phyloP scores from a whole-genome alignment of 257 asterid species.

The Rubia yunnanensis region DNA sequence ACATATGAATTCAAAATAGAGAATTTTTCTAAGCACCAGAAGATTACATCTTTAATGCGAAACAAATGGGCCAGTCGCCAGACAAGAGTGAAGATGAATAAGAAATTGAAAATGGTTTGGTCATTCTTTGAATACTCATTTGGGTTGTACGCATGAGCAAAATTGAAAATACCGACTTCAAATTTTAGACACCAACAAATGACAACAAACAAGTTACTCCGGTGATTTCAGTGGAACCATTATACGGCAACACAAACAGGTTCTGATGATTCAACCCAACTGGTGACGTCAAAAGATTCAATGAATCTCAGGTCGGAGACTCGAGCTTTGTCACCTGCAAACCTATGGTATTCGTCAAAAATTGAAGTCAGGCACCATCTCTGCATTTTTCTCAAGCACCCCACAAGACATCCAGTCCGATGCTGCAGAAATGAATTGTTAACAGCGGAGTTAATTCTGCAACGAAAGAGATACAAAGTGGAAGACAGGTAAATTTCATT shows the following conservation, averaged over 20 bases:
- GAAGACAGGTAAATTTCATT: not conserved
- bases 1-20: no score
- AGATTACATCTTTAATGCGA: no score
- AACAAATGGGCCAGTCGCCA: no score
- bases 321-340: slow-evolving; percentile 80
- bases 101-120: no score
- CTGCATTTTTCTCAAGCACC: slow-evolving; percentile 72
- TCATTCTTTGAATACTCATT: no score
- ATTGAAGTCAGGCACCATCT: slow-evolving; percentile 79
- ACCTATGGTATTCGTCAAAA: slow-evolving; percentile 70
- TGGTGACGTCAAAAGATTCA: slow-evolving; percentile 55
- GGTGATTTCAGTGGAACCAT: not conserved
- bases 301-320: slow-evolving; percentile 66
- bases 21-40: no score
- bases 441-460: not conserved
- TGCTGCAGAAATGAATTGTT: slow-evolving; percentile 36
- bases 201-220: not conserved
- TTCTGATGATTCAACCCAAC: slow-evolving; percentile 25
- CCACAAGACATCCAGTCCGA: slow-evolving; percentile 85
- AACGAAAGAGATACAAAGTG: not conserved
- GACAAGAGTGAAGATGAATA: no score
- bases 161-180: no score
- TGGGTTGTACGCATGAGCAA: no score
- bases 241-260: not conserved
- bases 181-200: no score